These are phyloP conservation scores for Neurospora sp. DNA, from an alignment of 495 filamentous ascomycete genomes.

Conservation along the genomic window DNA sequence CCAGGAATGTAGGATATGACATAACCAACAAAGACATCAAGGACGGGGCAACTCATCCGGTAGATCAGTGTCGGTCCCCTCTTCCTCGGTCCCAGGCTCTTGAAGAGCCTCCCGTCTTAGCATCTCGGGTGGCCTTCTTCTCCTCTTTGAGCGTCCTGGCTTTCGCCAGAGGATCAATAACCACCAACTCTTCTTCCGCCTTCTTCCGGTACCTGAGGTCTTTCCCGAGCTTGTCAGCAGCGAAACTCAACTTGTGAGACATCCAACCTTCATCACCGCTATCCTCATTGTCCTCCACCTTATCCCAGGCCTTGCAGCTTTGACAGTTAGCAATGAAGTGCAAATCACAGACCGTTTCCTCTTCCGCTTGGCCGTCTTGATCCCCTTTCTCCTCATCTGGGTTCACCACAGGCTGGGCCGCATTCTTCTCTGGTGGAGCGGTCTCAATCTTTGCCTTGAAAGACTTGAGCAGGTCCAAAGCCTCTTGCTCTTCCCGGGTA, in stretches of 20 bases:
- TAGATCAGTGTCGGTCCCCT: neutral
- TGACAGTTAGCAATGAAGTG: slow-evolving; percentile 92
- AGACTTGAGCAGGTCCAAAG: slow-evolving; percentile 58
- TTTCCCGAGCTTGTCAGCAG: slow-evolving; percentile 83
- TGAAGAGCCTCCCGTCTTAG: slow-evolving; percentile 37
- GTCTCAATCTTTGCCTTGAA: slow-evolving; percentile 72
- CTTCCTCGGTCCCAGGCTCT: slow-evolving; percentile 38
- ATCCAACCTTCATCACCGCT: slow-evolving; percentile 56
- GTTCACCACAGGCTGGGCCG: slow-evolving; percentile 10
- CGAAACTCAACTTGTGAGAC: slow-evolving; percentile 71
- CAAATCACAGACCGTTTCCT: slow-evolving; percentile 59
- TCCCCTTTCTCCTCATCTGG: slow-evolving; percentile 21
- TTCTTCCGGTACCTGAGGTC: slow-evolving; percentile 83
- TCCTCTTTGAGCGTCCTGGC: slow-evolving; percentile 61
- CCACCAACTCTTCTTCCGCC: slow-evolving; percentile 79
- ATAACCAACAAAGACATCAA: neutral
- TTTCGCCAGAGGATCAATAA: slow-evolving; percentile 89
- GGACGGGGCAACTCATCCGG: neutral
- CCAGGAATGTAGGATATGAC: neutral
- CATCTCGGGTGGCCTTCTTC: slow-evolving; percentile 42
- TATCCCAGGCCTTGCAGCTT: slow-evolving; percentile 75
- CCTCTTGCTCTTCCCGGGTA: slow-evolving; percentile 46
- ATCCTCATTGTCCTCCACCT: slow-evolving; percentile 43
- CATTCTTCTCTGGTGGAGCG: slow-evolving; percentile 37
- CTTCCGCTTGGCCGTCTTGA: slow-evolving; percentile 20